phyloP scores from a whole-genome alignment of 2,329 filamentous ascomycete species.

The Diaporthe caulivora region DNA sequence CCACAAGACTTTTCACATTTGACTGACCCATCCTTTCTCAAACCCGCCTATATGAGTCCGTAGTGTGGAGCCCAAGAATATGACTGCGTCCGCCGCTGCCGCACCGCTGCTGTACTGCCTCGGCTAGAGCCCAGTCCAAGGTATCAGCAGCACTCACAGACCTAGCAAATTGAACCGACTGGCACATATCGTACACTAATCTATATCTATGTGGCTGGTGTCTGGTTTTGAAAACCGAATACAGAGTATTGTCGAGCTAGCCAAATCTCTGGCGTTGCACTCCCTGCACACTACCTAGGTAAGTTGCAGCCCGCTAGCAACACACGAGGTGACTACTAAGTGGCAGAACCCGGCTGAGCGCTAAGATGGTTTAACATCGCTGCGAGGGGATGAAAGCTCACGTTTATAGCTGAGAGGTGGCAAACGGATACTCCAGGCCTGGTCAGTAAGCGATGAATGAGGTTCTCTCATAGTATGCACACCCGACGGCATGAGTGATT shows the following conservation, averaged over 20 bases:
- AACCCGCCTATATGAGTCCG: neutral
- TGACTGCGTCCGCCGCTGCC: neutral
- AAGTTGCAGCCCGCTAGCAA: neutral
- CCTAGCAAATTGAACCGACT: neutral
- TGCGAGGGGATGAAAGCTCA: neutral
- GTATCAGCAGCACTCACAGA: neutral
- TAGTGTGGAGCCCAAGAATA: neutral
- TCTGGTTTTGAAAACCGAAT: neutral
- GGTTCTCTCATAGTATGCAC: neutral
- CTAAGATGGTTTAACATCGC: neutral
- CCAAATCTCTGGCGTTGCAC: neutral
- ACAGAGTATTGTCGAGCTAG: neutral
- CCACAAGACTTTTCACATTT: too few relatives aligned
- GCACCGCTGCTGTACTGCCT: neutral
- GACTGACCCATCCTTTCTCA: too few relatives aligned
- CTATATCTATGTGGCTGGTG: neutral
- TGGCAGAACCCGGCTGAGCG: neutral
- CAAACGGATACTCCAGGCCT: neutral
- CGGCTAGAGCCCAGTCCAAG: neutral
- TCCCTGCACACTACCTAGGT: neutral
- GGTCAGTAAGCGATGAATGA: neutral
- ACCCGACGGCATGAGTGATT: too few relatives aligned
- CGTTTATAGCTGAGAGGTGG: neutral
- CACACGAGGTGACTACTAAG: neutral
- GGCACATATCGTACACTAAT: neutral